These are phyloP conservation scores for Ceratocystis colombiana DNA, from an alignment of 2,329 filamentous ascomycete genomes.

Conservation along the genomic window DNA sequence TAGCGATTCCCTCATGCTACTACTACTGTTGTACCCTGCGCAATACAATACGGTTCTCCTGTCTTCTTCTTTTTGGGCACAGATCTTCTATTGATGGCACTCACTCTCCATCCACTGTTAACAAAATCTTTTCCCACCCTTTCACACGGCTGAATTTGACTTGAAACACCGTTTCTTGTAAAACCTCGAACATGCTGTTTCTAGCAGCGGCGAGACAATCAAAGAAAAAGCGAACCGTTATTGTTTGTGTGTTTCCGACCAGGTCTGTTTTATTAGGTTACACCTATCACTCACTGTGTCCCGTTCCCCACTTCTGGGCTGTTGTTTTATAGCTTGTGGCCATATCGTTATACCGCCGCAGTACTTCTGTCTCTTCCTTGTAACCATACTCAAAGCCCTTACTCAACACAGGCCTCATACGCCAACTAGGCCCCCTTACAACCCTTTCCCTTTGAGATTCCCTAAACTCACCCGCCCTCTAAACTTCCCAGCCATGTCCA, in stretches of 20 bases:
- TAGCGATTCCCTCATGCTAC: too few species aligned
- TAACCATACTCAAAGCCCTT: too few species aligned
- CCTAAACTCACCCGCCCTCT: neutral
- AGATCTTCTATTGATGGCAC: neutral
- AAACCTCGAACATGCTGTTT: constrained; percentile 4
- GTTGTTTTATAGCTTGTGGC: too few species aligned
- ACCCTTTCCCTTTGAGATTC: constrained; percentile 9
- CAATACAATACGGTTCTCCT: too few species aligned
- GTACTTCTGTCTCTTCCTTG: neutral
- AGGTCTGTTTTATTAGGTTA: constrained; percentile 12
- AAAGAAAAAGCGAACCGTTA: neutral
- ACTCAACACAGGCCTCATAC: neutral
- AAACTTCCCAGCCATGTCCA: neutral
- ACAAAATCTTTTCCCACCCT: neutral
- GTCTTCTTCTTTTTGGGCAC: too few species aligned
- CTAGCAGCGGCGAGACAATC: neutral
- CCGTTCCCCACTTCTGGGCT: neutral
- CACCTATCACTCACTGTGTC: neutral
- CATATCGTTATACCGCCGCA: neutral
- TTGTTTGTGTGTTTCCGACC: constrained; percentile 1
- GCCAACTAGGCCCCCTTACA: neutral
- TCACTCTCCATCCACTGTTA: neutral
- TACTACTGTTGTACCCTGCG: too few species aligned
- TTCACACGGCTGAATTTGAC: neutral
- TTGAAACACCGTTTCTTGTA: neutral